phyloP scores from a whole-genome alignment of 1,284 basidiomycete species.

The Cerrena zonata region DNA sequence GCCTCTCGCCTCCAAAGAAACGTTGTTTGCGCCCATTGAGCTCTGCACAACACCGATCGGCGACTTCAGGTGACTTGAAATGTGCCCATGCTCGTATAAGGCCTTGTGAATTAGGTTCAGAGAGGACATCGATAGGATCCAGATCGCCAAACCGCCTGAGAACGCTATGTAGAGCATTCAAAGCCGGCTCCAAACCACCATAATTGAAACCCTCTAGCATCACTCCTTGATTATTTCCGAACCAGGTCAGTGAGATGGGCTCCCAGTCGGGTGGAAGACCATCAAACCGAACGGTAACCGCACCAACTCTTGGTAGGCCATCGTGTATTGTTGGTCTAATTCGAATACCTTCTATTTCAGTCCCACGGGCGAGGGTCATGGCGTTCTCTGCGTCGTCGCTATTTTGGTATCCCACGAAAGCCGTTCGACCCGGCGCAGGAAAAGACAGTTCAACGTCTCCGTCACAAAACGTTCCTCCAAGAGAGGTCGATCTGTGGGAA shows the following conservation, averaged over 20 bases:
- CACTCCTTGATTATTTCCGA: conserved; percentile 42
- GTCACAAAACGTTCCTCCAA: conserved; percentile 38
- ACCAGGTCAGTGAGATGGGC: conserved; percentile 37
- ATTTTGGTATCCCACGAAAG: conserved; percentile 54
- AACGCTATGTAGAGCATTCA: conserved; percentile 34
- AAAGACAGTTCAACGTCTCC: conserved; percentile 43
- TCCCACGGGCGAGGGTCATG: conserved; percentile 33
- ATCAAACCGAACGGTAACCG: conserved; percentile 50
- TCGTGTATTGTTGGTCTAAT: conserved; percentile 44
- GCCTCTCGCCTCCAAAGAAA: conserved; percentile 36
- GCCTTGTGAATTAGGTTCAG: conserved; percentile 48
- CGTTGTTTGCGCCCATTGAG: conserved; percentile 40
- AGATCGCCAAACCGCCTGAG: conserved; percentile 38
- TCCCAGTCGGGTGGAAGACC: conserved; percentile 44
- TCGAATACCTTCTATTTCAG: conserved; percentile 32
- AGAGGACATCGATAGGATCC: conserved; percentile 38
- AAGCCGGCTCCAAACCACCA: conserved; percentile 32
- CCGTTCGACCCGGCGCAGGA: conserved; percentile 41
- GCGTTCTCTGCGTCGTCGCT: conserved; percentile 42
- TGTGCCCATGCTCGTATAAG: conserved; percentile 46
- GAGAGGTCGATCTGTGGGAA: conserved; percentile 27
- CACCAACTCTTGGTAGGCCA: conserved; percentile 51
- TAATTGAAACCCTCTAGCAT: conserved; percentile 52
- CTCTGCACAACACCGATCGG: conserved; percentile 40
- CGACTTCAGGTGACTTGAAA: conserved; percentile 44